Conservation (phyloP, 2,329 filamentous ascomycete genomes). For the Sarocladium brachiariae region DNA sequence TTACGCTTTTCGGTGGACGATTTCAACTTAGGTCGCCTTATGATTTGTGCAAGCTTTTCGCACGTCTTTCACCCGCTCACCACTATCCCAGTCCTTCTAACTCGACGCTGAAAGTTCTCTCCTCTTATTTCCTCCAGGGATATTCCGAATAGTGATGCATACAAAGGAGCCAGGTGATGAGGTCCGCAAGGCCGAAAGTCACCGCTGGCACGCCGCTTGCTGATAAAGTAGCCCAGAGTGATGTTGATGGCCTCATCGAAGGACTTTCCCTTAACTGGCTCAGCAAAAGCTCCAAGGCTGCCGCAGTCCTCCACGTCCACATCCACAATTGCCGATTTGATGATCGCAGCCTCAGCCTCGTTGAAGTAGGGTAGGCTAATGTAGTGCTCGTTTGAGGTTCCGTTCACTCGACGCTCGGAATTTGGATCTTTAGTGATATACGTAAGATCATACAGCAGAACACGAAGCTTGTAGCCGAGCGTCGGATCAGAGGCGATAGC, state of each 20-base stretch:
- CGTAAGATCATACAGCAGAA: constrained; percentile 12
- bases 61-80: too few relatives aligned
- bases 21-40: too few relatives aligned
- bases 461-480: constrained; percentile 13
- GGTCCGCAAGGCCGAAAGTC: constrained; percentile 15
- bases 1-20: constrained; percentile 8
- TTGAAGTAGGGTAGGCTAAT: constrained; percentile 14
- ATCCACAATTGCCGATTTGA: constrained; percentile 12
- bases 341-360: constrained; percentile 6
- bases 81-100: neutral
- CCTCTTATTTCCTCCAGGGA: constrained; percentile 9
- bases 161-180: constrained; percentile 14
- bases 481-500: constrained; percentile 9
- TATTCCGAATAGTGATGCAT: constrained; percentile 14
- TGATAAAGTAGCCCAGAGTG: constrained; percentile 12
- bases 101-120: neutral
- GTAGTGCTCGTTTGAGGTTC: constrained; percentile 13
- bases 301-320: neutral
- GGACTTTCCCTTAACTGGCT: constrained; percentile 1
- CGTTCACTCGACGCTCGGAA: constrained; percentile 11
- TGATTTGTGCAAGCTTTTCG: too few relatives aligned
- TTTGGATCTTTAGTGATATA: constrained; percentile 11
- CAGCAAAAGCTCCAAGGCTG: neutral
- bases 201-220: constrained; percentile 13
- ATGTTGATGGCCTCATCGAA: constrained; percentile 8